phyloP scores from a whole-genome alignment of 2,329 filamentous ascomycete genomes.

The Tolypocladium album region DNA sequence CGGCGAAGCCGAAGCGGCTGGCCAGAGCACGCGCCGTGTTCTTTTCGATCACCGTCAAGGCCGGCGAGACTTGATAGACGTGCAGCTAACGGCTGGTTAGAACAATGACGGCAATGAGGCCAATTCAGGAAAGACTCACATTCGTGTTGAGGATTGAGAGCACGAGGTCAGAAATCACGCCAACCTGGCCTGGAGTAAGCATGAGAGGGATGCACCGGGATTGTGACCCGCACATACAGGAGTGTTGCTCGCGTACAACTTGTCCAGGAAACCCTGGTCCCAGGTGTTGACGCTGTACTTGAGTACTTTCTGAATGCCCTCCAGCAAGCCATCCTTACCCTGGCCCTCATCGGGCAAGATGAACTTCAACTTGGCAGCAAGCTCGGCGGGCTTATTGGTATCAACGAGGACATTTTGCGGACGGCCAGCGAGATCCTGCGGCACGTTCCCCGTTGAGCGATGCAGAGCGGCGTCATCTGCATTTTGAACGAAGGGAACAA shows the following conservation, averaged over 20 bases:
- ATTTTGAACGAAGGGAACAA: slow-evolving; percentile 60
- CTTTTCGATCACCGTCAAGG: slow-evolving; percentile 80
- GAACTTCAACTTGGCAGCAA: slow-evolving; percentile 45
- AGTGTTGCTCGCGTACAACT: slow-evolving; percentile 85
- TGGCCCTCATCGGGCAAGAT: slow-evolving; percentile 46
- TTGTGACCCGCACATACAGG: slow-evolving; percentile 39
- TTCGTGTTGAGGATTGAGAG: slow-evolving; percentile 87
- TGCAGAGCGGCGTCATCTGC: slow-evolving; percentile 52
- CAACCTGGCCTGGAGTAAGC: slow-evolving; percentile 41
- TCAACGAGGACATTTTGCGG: slow-evolving; percentile 52
- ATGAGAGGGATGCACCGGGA: slow-evolving; percentile 1
- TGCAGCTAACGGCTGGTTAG: slow-evolving; percentile 42
- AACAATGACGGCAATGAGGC: neutral
- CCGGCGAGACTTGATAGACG: slow-evolving; percentile 88
- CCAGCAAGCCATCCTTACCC: slow-evolving; percentile 64
- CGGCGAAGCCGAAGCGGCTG: slow-evolving; percentile 62
- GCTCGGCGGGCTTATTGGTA: slow-evolving; percentile 45
- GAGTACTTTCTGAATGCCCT: slow-evolving; percentile 59
- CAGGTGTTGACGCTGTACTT: slow-evolving; percentile 95
- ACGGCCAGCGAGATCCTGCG: slow-evolving; percentile 25
- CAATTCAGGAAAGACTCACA: slow-evolving; percentile 28
- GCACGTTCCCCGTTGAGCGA: slow-evolving; percentile 38
- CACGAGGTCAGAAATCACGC: slow-evolving; percentile 74
- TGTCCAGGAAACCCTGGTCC: slow-evolving; percentile 94
- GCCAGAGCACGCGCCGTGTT: slow-evolving; percentile 65